Evolutionary conservation across 345 rosid species (phyloP).

Genomic region (Geranium brycei): DNA sequence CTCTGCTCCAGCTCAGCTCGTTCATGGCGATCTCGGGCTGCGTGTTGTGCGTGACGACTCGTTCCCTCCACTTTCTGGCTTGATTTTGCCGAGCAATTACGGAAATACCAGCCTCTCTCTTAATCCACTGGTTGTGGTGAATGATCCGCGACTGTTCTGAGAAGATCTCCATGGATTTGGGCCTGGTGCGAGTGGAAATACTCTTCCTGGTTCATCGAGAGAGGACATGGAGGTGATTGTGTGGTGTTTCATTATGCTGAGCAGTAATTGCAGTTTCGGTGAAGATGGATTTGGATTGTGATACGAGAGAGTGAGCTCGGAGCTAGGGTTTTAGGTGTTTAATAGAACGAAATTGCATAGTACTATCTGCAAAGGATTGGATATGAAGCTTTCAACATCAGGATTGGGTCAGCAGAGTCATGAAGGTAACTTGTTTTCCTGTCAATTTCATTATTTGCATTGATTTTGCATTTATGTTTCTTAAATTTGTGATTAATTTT

Average conservation of each 20-base stretch:
- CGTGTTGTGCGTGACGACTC: not conserved
- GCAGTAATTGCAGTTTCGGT: not conserved
- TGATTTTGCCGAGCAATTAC: no score
- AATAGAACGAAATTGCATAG: not conserved
- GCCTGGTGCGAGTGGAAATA: not conserved
- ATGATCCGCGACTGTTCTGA: not conserved
- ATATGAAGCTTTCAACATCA: conserved; percentile 47
- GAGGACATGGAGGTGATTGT: not conserved
- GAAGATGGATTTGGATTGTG: not conserved
- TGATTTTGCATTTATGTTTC: not conserved
- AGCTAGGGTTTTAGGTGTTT: not conserved
- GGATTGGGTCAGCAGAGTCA: conserved; percentile 42
- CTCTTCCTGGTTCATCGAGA: not conserved
- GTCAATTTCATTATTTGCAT: not conserved
- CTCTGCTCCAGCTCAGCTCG: not conserved
- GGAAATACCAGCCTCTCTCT: no score
- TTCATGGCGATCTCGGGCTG: no score
- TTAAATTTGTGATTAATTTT: no score
- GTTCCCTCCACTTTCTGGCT: not conserved
- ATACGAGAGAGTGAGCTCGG: not conserved
- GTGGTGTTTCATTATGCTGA: not conserved
- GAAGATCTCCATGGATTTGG: not conserved
- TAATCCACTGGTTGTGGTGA: not conserved
- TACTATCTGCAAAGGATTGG: not conserved
- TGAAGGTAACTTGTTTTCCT: conserved; percentile 24